Percentiles rank a stretch among this genome's conserved stretches.
Evolutionary conservation across 192 early-diverging fungal genomes (phyloP).

Genomic region (Entomortierella lignicola): DNA sequence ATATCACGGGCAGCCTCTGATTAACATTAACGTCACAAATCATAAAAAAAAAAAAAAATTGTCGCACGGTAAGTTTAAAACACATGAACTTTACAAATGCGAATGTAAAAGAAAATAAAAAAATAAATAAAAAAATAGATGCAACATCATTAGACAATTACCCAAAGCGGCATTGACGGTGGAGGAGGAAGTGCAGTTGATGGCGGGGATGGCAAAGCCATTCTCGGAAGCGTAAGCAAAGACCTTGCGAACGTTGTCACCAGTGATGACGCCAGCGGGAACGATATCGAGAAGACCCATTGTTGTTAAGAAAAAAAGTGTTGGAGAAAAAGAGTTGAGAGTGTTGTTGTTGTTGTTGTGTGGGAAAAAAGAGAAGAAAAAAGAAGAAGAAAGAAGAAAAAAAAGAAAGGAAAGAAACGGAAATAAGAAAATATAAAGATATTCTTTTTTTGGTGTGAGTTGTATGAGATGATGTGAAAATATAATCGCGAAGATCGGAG

Average conservation of each 20-base stretch:
- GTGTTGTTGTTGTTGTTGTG: not conserved
- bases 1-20: slow-evolving; percentile 93
- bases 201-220: slow-evolving; percentile 93
- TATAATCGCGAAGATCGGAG: too few relatives aligned
- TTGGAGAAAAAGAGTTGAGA: not conserved
- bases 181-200: slow-evolving; percentile 95
- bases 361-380: slow-evolving; percentile 9
- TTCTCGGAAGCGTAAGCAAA: slow-evolving; percentile 81
- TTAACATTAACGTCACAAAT: not conserved
- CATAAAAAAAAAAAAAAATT: not conserved
- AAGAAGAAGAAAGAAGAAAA: not conserved
- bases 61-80: too few relatives aligned
- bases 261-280: slow-evolving; percentile 92
- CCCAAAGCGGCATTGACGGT: slow-evolving; percentile 90
- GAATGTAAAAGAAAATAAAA: not conserved
- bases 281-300: slow-evolving; percentile 88
- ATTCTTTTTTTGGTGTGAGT: too few relatives aligned
- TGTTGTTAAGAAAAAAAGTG: slow-evolving; percentile 18
- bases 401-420: not conserved
- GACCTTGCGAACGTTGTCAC: slow-evolving; percentile 89
- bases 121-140: too few relatives aligned
- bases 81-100: too few relatives aligned
- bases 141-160: slow-evolving; percentile 12
- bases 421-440: not conserved
- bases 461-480: too few relatives aligned